phyloP scores from a whole-genome alignment of 495 filamentous ascomycete genomes.

The Daldinia decipiens region DNA sequence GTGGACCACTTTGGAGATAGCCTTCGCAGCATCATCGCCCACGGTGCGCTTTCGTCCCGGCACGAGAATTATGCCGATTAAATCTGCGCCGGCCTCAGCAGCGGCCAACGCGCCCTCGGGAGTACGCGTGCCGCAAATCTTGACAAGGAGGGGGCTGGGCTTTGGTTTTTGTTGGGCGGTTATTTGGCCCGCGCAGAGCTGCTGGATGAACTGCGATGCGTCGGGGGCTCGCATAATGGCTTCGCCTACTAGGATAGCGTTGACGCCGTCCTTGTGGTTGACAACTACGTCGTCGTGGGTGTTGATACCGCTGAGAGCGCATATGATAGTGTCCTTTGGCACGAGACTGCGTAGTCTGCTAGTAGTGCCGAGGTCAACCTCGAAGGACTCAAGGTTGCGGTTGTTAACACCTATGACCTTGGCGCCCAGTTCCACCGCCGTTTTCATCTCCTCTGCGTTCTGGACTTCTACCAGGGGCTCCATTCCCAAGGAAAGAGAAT shows the following conservation, averaged over 20 bases:
- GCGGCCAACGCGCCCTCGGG: slow-evolving; percentile 82
- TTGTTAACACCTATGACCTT: slow-evolving; percentile 99
- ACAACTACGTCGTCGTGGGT: slow-evolving; percentile 89
- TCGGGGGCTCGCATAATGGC: slow-evolving; percentile 94
- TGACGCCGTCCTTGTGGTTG: slow-evolving; percentile 88
- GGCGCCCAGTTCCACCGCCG: slow-evolving; percentile 85
- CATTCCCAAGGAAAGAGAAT: slow-evolving; percentile 92
- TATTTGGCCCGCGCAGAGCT: slow-evolving; percentile 73
- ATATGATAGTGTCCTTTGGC: slow-evolving; percentile 85
- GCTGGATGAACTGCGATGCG: slow-evolving; percentile 75
- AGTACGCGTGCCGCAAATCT: slow-evolving; percentile 94
- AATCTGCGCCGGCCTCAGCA: slow-evolving; percentile 87
- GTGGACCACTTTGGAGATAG: slow-evolving; percentile 83
- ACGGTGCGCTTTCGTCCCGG: slow-evolving; percentile 82
- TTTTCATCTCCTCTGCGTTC: slow-evolving; percentile 89
- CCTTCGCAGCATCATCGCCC: slow-evolving; percentile 75
- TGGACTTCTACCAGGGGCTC: slow-evolving; percentile 98
- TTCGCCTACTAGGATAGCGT: slow-evolving; percentile 93
- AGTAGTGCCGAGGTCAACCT: slow-evolving; percentile 95
- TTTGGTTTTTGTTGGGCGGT: slow-evolving; percentile 34
- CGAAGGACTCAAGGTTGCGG: slow-evolving; percentile 92
- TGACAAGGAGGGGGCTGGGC: slow-evolving; percentile 71
- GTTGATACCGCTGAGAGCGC: slow-evolving; percentile 93
- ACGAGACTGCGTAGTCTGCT: slow-evolving; percentile 89
- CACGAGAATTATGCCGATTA: slow-evolving; percentile 93